phyloP scores from a whole-genome alignment of 1,139 yeast species.

The Kluyveromyces sp. region DNA sequence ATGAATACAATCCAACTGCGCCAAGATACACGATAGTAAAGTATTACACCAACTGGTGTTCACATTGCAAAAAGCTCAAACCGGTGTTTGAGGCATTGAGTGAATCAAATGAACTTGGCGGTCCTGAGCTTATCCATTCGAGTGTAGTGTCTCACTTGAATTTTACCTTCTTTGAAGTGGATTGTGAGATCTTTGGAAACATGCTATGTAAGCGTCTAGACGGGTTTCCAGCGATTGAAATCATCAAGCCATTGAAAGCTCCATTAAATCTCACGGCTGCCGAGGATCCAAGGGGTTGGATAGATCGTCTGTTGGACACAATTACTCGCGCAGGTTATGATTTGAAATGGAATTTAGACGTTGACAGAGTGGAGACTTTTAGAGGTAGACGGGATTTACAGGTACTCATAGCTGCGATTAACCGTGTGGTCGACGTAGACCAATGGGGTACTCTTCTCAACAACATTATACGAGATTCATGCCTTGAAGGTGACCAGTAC shows the following conservation, averaged over 20 bases:
- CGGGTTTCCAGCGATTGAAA: constrained; percentile 31
- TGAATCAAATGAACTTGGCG: constrained; percentile 9
- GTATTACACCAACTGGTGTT: constrained; percentile 57
- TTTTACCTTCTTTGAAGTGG: constrained; percentile 27
- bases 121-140: neutral
- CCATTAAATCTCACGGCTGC: constrained; percentile 2
- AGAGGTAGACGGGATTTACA: constrained; percentile 23
- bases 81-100: constrained; percentile 40
- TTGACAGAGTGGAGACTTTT: constrained; percentile 20
- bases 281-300: constrained; percentile 5
- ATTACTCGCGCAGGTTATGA: constrained; percentile 8
- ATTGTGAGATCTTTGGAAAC: constrained; percentile 30
- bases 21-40: constrained; percentile 33
- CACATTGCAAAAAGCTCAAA: constrained; percentile 65
- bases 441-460: constrained; percentile 5
- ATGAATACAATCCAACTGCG: constrained; percentile 9
- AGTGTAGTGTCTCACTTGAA: constrained; percentile 10
- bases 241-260: constrained; percentile 21
- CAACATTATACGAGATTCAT: constrained; percentile 1
- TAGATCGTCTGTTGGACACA: constrained; percentile 5
- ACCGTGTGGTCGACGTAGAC: constrained; percentile 9
- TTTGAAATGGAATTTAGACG: constrained; percentile 19
- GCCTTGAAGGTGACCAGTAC: constrained; percentile 4
- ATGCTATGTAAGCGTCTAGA: constrained; percentile 27
- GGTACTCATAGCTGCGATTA: constrained; percentile 19